Conservation (phyloP, 441 rosid genomes). For the Isatis lusitanica region DNA sequence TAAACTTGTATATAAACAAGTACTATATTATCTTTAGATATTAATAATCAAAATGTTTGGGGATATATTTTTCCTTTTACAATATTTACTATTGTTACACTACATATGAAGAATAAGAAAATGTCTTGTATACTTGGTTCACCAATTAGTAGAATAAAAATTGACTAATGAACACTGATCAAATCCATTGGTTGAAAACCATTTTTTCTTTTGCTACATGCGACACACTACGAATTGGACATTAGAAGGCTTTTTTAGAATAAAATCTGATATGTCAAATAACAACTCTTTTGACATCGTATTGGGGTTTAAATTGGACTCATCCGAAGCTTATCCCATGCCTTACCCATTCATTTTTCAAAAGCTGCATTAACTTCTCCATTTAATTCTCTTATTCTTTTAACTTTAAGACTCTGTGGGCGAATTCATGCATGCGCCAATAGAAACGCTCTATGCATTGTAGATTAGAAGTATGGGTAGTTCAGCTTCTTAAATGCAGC, state of each 20-base stretch:
- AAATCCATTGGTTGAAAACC: background rate
- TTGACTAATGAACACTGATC: background rate
- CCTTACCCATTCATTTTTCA: background rate
- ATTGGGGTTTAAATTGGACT: constrained; percentile 1
- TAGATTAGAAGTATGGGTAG: constrained; percentile 27
- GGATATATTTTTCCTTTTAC: background rate
- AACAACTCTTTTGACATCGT: constrained; percentile 18
- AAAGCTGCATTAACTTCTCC: constrained; percentile 15
- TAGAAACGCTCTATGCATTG: constrained; percentile 22
- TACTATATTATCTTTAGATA: background rate
- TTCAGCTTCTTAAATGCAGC: constrained; percentile 33
- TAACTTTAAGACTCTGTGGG: constrained; percentile 17
- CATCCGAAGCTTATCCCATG: constrained; percentile 15
- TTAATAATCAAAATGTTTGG: background rate
- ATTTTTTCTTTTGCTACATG: background rate
- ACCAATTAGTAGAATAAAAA: background rate
- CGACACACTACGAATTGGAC: background rate
- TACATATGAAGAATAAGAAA: background rate
- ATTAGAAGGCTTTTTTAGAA: background rate
- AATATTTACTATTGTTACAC: background rate
- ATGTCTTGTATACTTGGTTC: background rate
- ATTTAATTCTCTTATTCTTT: background rate
- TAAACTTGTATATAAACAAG: background rate
- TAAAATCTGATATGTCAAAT: background rate
- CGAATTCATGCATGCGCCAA: constrained; percentile 30